These are phyloP conservation scores for Plasmodium vivax DNA, from an alignment of 169 alveolate genomes.

Conservation along the genomic window DNA sequence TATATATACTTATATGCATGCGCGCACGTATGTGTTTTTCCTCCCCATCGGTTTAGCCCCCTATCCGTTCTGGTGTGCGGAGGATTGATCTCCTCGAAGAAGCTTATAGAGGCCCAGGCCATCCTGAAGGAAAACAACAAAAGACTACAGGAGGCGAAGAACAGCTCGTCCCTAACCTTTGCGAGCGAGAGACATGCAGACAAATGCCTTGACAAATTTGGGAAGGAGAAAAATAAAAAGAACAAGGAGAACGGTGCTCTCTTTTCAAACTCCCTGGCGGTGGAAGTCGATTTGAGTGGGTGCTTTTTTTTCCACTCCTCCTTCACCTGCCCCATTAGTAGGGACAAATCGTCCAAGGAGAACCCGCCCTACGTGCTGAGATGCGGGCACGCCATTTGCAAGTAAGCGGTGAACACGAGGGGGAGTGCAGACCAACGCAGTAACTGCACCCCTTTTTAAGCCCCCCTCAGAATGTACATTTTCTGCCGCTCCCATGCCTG, in stretches of 20 bases:
- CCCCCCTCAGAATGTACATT: background rate
- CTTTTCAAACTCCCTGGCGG: slow-evolving; percentile 55
- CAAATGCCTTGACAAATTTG: slow-evolving; percentile 11
- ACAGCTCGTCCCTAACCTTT: background rate
- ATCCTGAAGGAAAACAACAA: slow-evolving; percentile 62
- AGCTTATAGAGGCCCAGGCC: slow-evolving; percentile 73
- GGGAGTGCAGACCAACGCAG: too few relatives aligned
- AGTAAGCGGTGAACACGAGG: slow-evolving; percentile 25
- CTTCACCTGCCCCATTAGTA: slow-evolving; percentile 77
- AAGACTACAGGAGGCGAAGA: slow-evolving; percentile 56
- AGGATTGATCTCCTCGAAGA: slow-evolving; percentile 75
- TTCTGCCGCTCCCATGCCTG: background rate
- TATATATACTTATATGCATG: background rate
- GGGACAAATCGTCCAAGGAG: slow-evolving; percentile 71
- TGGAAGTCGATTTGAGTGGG: slow-evolving; percentile 77
- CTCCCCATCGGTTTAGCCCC: too few relatives aligned
- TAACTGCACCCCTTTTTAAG: background rate
- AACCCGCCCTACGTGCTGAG: slow-evolving; percentile 75
- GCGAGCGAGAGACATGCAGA: background rate
- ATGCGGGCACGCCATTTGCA: slow-evolving; percentile 80
- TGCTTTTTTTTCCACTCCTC: slow-evolving; percentile 77
- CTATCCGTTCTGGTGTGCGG: slow-evolving; percentile 72
- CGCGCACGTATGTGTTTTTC: background rate
- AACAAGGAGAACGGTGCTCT: slow-evolving; percentile 20
- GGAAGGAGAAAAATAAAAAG: slow-evolving; percentile 43